Evolutionary conservation across 495 filamentous ascomycete species (phyloP), one percentile per base, ranked within the genome.

Genomic region (Parathielavia hyrcaniae): DNA sequence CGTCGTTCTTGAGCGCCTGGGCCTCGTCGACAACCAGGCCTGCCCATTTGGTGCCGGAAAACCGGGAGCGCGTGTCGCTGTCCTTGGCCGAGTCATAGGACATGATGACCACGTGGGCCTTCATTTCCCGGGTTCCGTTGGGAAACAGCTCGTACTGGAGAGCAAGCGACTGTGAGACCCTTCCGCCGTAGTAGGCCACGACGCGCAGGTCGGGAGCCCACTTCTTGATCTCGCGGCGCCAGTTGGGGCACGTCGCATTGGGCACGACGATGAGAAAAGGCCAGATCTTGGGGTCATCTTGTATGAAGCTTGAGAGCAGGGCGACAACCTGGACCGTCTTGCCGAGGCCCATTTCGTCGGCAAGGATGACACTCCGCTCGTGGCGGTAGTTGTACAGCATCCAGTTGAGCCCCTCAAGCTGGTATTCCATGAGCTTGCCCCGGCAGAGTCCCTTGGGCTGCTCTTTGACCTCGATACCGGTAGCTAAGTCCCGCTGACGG

Each of bases 331-430:
- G 95, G 48, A 99, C 88, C 0, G 95, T 99, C 76, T 99, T 99
- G 26, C 95, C 95, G 11, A 99, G 83, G 5, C 95, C 95, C 95
- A 99, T 99, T 68, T 99, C 95, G 64, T 99, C 95, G 2, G 95
- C 95, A 3, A 99, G 81, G 64, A 99, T 93, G n/a, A 87, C 86
- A 64, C 95, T 97, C 59, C 88, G 80, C 59, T 85, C 77, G 48
- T 81, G 74, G 59, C 87, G 83, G 76, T 89, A 96, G 67, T 89
- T 91, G 68, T 90, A 96, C 57, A 95, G 86, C n/a, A 97, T 81
- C 91, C 93, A 99, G 67, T 97, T 97, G 57, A 97, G 70, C 16
- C 95, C 95, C 19, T 97, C 89, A 41, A 92, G 73, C 67, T 99
- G 95, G 67, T 99, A 99, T 12, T 81, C 76, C 91, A 99, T 97